Evolutionary conservation across 202 grass and related monocot species (phyloP).

Genomic region (Musa balbisiana): DNA sequence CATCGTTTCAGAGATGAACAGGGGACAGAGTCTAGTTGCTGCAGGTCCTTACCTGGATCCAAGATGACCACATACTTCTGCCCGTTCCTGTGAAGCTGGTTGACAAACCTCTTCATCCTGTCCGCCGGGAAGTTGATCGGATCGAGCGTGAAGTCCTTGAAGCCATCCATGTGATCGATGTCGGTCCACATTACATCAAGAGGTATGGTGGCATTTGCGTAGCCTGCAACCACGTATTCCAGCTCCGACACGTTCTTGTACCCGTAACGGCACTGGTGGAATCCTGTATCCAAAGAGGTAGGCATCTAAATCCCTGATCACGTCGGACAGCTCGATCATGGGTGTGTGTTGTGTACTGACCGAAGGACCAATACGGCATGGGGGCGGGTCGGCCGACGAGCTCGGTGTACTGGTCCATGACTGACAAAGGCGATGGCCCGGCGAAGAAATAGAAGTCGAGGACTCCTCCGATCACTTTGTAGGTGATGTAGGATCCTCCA

Average conservation of each 20-base stretch:
- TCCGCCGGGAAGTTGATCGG: conserved; percentile 65
- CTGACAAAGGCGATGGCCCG: conserved; percentile 45
- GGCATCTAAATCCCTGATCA: background rate
- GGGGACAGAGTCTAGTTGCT: background rate
- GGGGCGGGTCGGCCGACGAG: conserved; percentile 57
- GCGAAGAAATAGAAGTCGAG: conserved; percentile 86
- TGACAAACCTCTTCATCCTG: conserved; percentile 42
- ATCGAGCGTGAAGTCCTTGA: conserved; percentile 81
- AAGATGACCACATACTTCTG: conserved; percentile 82
- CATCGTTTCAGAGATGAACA: background rate
- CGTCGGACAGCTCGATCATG: background rate
- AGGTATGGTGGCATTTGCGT: conserved; percentile 65
- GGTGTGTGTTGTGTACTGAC: conserved; percentile 10
- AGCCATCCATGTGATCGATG: conserved; percentile 93
- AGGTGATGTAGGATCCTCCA: conserved; percentile 57
- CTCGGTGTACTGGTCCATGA: conserved; percentile 78
- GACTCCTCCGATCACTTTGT: conserved; percentile 85
- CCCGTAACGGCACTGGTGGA: conserved; percentile 71
- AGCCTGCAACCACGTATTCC: conserved; percentile 56
- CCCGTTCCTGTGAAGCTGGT: conserved; percentile 54
- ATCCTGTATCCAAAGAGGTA: conserved; percentile 32
- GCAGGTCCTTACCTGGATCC: conserved; percentile 49
- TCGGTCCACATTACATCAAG: conserved; percentile 95
- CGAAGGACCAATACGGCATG: conserved; percentile 95
- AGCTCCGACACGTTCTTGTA: conserved; percentile 60